Evolutionary conservation across 176 grass and related monocot species (phyloP), one percentile per base, ranked within the genome.

Genomic region (Carex parvula): DNA sequence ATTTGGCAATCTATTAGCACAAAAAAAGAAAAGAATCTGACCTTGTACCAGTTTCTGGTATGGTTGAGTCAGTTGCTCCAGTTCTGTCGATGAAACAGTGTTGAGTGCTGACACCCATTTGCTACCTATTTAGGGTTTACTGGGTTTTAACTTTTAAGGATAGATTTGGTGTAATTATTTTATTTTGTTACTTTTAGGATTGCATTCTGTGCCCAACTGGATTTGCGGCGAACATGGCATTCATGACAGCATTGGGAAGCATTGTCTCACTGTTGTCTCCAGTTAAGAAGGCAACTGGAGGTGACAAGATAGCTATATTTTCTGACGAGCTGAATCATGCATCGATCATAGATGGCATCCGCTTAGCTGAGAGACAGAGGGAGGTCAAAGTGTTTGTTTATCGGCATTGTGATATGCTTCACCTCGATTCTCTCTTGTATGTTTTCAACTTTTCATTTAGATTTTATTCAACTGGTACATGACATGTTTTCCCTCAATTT

Each of bases 281-380:
- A 79, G 70, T 84, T 56, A 81, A 70, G 41, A 94, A 86, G 83
- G 89, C 90, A 42, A 70, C 70, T 56, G 32, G 63, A 12, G 42
- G 80, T 39, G 88, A 91, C 65, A 90, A 79, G 60, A 85, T 95
- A 22, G 96, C 93, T 0, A 89, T 98, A 22, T 98, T 98, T 70
- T 98, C 93, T 83, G 96, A 98, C 87, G 86, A 88, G 12, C 82
- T 98, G 56, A 95, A 98, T 70, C 93, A 95, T 91, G 96, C 93
- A 78, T 98, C 96, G 2, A 95, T 98, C 50, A 98, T 98, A 8
- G 96, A 98, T 83, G 96, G 93, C 30, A 90, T 95, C 70, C 89
- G 85, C 46, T 82, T 98, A 59, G 85, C 88, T 66, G 89, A 95
- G 88, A 77, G 85, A 29, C 89, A 89, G 46, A 88, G 82, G 46